Conservation (phyloP, 108 stramenopile genomes). For the Seminavis robusta region DNA sequence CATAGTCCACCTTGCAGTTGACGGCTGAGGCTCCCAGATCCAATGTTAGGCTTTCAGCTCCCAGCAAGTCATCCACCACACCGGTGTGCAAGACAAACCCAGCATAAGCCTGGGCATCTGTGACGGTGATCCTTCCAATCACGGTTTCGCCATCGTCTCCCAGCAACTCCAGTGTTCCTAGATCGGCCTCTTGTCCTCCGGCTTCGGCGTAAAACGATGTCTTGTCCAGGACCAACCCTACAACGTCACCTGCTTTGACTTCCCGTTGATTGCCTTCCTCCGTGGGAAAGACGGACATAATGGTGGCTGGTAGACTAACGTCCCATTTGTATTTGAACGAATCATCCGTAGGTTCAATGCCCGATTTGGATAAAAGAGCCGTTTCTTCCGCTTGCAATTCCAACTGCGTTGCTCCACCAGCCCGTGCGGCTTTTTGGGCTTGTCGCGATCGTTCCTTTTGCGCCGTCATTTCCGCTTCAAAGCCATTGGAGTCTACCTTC, state of each 20-base stretch:
- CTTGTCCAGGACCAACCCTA: slow-evolving; percentile 89
- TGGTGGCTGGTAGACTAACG: slow-evolving; percentile 61
- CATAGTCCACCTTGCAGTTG: slow-evolving; percentile 90
- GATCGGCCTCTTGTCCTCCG: slow-evolving; percentile 96
- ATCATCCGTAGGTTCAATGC: slow-evolving; percentile 83
- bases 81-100: slow-evolving; percentile 90
- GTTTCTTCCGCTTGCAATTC: slow-evolving; percentile 96
- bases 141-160: slow-evolving; percentile 59
- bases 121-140: slow-evolving; percentile 79
- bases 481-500: slow-evolving; percentile 85
- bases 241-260: slow-evolving; percentile 52
- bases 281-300: slow-evolving; percentile 78
- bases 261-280: slow-evolving; percentile 16
- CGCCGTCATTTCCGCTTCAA: slow-evolving; percentile 78
- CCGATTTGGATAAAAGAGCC: slow-evolving; percentile 70
- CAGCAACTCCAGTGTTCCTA: slow-evolving; percentile 61
- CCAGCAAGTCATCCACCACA: slow-evolving; percentile 31
- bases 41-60: slow-evolving; percentile 1
- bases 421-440: slow-evolving; percentile 61
- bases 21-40: slow-evolving; percentile 74
- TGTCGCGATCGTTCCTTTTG: slow-evolving; percentile 82
- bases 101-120: slow-evolving; percentile 82
- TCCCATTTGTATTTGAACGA: slow-evolving; percentile 88
- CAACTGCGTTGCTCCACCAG: slow-evolving; percentile 53
- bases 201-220: slow-evolving; percentile 96